Percentiles rank a stretch among this genome's conserved stretches.
Conservation (phyloP, 2,329 filamentous ascomycete genomes). For the Fusarium concolor region DNA sequence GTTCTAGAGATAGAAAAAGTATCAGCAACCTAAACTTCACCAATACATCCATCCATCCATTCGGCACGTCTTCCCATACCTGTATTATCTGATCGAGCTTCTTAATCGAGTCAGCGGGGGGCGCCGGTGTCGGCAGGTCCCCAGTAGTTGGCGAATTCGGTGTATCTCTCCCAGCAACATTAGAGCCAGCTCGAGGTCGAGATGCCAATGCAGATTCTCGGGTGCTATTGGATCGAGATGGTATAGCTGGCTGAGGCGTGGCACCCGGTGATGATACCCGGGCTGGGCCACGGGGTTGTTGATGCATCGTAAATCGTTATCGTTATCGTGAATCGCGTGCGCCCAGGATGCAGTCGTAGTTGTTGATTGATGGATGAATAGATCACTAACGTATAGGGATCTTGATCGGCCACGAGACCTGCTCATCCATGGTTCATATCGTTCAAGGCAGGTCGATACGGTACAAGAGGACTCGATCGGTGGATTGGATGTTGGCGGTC, state of each 20-base stretch:
- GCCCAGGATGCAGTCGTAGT: constrained; percentile 5
- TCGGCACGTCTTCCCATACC: constrained; percentile 59
- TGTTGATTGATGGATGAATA: constrained; percentile 25
- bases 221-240: constrained; percentile 77
- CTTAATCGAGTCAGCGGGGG: constrained; percentile 74
- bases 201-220: constrained; percentile 68
- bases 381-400: constrained; percentile 49
- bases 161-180: constrained; percentile 55
- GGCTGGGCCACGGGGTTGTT: constrained; percentile 82
- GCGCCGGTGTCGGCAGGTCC: constrained; percentile 57
- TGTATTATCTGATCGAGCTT: constrained; percentile 95
- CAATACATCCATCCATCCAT: not conserved
- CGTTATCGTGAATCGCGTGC: constrained; percentile 14
- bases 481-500: constrained; percentile 20
- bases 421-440: constrained; percentile 52
- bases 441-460: constrained; percentile 21
- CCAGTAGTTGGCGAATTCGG: constrained; percentile 62
- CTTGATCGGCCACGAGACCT: constrained; percentile 49
- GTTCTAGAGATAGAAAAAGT: constrained; percentile 69
- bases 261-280: constrained; percentile 78
- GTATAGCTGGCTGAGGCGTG: constrained; percentile 74
- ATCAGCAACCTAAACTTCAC: constrained; percentile 18
- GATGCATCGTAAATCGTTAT: constrained; percentile 75
- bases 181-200: constrained; percentile 59
- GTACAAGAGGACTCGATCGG: constrained; percentile 10